These are phyloP conservation scores for Styphnolobium japonicum DNA, from an alignment of 306 rosid genomes.

Conservation along the genomic window DNA sequence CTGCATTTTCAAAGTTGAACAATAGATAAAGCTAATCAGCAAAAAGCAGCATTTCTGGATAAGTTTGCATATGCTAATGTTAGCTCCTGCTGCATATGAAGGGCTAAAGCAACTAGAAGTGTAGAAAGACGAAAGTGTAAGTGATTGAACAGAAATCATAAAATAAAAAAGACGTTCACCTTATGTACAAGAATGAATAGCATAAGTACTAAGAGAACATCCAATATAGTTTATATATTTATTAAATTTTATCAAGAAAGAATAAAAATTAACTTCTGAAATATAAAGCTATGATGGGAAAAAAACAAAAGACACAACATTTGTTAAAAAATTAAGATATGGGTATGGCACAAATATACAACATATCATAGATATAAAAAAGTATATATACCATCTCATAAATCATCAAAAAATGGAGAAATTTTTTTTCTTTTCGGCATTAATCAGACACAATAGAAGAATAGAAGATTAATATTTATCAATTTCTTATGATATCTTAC, in stretches of 20 bases:
- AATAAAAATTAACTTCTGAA: background rate
- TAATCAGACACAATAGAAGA: too few species aligned
- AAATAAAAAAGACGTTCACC: background rate
- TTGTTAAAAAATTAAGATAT: too few species aligned
- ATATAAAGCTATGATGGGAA: background rate
- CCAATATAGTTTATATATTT: background rate
- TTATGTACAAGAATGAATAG: background rate
- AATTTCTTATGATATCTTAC: too few species aligned
- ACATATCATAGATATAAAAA: too few species aligned
- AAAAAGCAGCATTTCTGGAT: background rate
- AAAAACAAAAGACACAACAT: background rate
- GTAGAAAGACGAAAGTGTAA: background rate
- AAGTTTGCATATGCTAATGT: background rate
- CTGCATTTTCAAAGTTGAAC: slow-evolving; percentile 44
- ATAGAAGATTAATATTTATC: too few species aligned
- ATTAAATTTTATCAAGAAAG: background rate
- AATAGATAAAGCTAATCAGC: slow-evolving; percentile 18
- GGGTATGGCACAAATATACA: too few species aligned
- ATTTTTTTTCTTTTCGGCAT: too few species aligned
- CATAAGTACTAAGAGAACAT: background rate
- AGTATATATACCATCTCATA: too few species aligned
- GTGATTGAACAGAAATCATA: background rate
- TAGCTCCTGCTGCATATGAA: background rate
- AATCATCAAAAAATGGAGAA: too few species aligned
- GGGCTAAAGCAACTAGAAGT: background rate